Evolutionary conservation across 1,139 yeast genomes (phyloP), one percentile per base, ranked within the genome.

Genomic region (Pichia terricola): DNA sequence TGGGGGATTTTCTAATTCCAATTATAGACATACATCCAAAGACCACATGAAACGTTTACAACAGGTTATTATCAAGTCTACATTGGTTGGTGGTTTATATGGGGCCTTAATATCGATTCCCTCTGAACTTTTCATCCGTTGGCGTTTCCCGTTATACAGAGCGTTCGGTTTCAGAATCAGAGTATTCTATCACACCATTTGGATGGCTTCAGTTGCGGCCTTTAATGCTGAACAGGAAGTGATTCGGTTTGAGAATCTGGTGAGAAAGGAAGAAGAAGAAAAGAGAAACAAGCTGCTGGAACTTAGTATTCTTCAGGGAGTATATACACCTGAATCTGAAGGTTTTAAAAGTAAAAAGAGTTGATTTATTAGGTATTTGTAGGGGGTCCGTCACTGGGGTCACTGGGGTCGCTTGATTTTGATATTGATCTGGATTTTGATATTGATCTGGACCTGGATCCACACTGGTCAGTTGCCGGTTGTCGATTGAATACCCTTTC

Each of bases 91-190:
- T 26, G 65, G 58, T 4, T 46, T 62, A 22, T 63, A 62, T 40
- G 66, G 65, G 16, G 63, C 65, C 1, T 46, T 62, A 42, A 51
- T 63, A 30, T 59, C 65, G 7, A 56, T 62, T 25, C 66, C 65
- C 1, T 53, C 64, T 3, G 65, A 62, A 42, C 44, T 61, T 28
- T 35, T 62, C 2, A 47, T 62, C 4, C 50, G 62, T 38, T 62
- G 65, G 66, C 52, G 59, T 38, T 62, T 63, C 1, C 65, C 65
- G 11, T 49, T 57, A 26, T 62, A 60, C 45, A 51, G 66, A 45
- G 60, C 63, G 25, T 58, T 62, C 41, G 66, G 65, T 3, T 46
- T 52, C 26, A 47, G 66, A 27, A 61, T 62, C 26, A 51, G 65
- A 33, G 57, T 62, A 1, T 62, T 61, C 38, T 61, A 60, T 42